Evolutionary conservation across 2,329 filamentous ascomycete species (phyloP).

Genomic region (Monilinia vaccinii-corymbosi): DNA sequence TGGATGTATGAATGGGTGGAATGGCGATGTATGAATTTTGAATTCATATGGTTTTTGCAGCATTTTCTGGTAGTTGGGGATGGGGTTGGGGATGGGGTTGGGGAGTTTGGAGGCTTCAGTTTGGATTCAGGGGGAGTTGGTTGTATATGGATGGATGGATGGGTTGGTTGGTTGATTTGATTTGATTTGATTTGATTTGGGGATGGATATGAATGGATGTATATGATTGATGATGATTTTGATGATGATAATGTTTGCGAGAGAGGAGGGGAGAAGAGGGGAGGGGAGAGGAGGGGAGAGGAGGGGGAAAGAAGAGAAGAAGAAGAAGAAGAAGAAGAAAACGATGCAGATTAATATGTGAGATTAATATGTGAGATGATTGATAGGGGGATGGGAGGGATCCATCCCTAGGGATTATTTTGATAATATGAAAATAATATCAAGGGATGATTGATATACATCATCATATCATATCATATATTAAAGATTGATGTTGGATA

Average conservation of each 20-base stretch:
- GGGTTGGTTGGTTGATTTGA: not conserved
- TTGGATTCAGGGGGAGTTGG: not conserved
- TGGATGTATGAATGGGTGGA: not conserved
- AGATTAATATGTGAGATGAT: no score
- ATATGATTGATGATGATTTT: not conserved
- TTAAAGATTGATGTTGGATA: no score
- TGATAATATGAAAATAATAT: no score
- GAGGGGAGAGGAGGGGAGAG: not conserved
- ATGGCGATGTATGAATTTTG: not conserved
- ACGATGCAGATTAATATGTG: no score
- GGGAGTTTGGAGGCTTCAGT: not conserved
- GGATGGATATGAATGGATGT: not conserved
- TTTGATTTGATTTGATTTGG: not conserved
- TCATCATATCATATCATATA: no score
- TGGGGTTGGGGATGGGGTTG: no score
- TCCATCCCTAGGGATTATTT: no score
- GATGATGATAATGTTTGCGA: not conserved
- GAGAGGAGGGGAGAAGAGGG: no score
- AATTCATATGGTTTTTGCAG: not conserved
- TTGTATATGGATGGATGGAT: not conserved
- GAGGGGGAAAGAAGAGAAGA: no score
- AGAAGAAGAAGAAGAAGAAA: no score
- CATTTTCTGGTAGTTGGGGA: not conserved
- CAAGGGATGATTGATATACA: no score
- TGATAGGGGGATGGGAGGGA: no score